These are phyloP conservation scores for Paxillus rubicundulus DNA, from an alignment of 768 basidiomycete species.

Conservation along the genomic window DNA sequence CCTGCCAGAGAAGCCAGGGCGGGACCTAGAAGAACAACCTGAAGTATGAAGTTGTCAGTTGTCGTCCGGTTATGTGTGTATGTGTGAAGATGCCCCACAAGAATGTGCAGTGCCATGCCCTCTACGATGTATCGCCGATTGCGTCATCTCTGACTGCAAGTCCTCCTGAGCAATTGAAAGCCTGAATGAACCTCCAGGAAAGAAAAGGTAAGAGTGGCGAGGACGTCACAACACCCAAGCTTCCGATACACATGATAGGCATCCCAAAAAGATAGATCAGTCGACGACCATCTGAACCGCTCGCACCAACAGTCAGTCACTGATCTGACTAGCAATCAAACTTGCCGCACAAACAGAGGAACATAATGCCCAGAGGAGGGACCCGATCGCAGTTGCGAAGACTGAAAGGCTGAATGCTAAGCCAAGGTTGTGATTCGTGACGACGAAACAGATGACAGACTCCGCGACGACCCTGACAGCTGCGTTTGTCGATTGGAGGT, in stretches of 20 bases:
- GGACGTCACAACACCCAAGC: slow-evolving; percentile 53
- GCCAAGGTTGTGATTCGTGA: slow-evolving; percentile 15
- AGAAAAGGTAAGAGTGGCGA: slow-evolving; percentile 46
- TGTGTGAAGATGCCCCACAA: slow-evolving; percentile 34
- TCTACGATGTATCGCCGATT: slow-evolving; percentile 62
- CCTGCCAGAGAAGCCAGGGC: slow-evolving; percentile 55
- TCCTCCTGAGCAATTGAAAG: slow-evolving; percentile 53
- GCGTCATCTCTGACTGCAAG: slow-evolving; percentile 51
- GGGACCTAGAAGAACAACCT: slow-evolving; percentile 47
- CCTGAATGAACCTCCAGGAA: slow-evolving; percentile 58
- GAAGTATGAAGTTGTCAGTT: neutral
- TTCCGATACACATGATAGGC: slow-evolving; percentile 50
- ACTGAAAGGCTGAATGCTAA: slow-evolving; percentile 48
- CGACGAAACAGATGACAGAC: neutral
- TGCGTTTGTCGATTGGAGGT: slow-evolving; percentile 51
- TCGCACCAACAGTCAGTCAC: neutral
- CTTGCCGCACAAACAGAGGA: slow-evolving; percentile 41
- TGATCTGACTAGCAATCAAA: neutral
- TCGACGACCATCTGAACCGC: slow-evolving; percentile 53
- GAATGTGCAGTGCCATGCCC: slow-evolving; percentile 49
- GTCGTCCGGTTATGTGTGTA: neutral
- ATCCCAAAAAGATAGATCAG: slow-evolving; percentile 49
- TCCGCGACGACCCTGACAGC: slow-evolving; percentile 47
- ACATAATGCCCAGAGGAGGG: slow-evolving; percentile 47
- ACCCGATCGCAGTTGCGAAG: slow-evolving; percentile 40